Percentiles rank a stretch among this genome's conserved stretches.
Evolutionary conservation across 2,329 filamentous ascomycete genomes (phyloP).

Genomic region (Colletotrichum sp.): DNA sequence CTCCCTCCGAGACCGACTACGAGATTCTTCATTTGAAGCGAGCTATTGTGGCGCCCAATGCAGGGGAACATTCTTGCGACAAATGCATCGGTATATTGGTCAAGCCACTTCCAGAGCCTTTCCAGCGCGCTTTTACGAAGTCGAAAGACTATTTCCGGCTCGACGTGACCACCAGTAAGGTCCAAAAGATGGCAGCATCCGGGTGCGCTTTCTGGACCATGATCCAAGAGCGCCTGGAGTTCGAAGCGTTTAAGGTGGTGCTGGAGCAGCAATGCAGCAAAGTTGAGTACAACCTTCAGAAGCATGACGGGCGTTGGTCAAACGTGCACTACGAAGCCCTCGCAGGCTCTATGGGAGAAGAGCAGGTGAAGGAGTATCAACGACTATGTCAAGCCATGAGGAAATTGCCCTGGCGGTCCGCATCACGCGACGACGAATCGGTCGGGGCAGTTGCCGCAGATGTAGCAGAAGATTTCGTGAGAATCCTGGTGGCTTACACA

Average conservation of each 20-base stretch:
- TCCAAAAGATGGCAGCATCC: background rate
- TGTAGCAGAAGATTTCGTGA: background rate
- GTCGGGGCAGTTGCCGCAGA: background rate
- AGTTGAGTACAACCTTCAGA: background rate
- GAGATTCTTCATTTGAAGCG: background rate
- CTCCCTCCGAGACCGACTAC: background rate
- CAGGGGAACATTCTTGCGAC: background rate
- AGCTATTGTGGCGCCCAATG: background rate
- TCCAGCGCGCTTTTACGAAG: background rate
- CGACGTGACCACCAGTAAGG: background rate
- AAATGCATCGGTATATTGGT: background rate
- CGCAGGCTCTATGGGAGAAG: background rate
- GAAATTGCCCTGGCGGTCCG: background rate
- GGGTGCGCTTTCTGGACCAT: background rate
- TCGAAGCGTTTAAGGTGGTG: background rate
- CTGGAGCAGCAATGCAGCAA: background rate
- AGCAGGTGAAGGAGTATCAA: background rate
- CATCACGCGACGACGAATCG: background rate
- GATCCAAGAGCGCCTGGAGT: background rate
- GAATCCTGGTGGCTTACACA: background rate
- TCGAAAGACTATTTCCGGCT: background rate
- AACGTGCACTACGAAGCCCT: background rate
- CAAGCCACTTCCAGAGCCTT: background rate
- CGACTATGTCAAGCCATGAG: background rate
- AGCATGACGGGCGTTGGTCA: background rate